phyloP scores from a whole-genome alignment of 2,329 filamentous ascomycete species.

The Exophiala phaeomuriformis region DNA sequence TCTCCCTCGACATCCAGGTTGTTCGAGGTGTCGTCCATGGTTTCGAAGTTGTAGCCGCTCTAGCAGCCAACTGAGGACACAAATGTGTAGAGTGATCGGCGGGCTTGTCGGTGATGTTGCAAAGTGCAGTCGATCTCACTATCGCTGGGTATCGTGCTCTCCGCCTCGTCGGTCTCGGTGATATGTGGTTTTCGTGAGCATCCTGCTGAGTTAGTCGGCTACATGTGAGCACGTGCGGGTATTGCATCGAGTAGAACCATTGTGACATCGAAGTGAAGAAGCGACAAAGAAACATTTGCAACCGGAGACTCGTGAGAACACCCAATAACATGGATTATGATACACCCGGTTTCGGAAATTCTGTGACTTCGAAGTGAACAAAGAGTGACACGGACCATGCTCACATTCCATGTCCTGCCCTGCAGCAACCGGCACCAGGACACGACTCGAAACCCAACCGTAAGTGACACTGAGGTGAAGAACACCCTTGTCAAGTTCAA shows the following conservation, averaged over 20 bases:
- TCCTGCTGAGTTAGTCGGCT: not conserved
- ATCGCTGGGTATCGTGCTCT: not conserved
- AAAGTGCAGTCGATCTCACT: not conserved
- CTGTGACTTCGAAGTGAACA: not conserved
- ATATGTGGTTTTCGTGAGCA: not conserved
- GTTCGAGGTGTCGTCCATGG: not conserved
- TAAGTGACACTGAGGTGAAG: not conserved
- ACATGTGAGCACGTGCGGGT: not conserved
- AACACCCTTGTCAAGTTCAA: not conserved
- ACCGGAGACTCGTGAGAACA: not conserved
- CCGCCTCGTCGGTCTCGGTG: not conserved
- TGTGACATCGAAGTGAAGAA: not conserved
- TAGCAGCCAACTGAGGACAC: not conserved
- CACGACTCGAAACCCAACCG: too few relatives aligned
- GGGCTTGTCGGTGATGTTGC: not conserved
- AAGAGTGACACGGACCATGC: conserved; percentile 1
- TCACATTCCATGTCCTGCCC: conserved; percentile 1
- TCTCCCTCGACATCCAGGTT: not conserved
- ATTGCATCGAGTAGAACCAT: not conserved
- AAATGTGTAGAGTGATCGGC: not conserved
- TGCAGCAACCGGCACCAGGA: not conserved
- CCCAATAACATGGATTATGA: not conserved
- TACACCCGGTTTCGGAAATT: conserved; percentile 1
- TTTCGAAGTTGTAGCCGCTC: not conserved
- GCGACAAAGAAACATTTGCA: conserved; percentile 1